Percentiles rank a stretch among this genome's conserved stretches.
phyloP scores from a whole-genome alignment of 257 asterid genomes.

The Solanum chmielewskii region DNA sequence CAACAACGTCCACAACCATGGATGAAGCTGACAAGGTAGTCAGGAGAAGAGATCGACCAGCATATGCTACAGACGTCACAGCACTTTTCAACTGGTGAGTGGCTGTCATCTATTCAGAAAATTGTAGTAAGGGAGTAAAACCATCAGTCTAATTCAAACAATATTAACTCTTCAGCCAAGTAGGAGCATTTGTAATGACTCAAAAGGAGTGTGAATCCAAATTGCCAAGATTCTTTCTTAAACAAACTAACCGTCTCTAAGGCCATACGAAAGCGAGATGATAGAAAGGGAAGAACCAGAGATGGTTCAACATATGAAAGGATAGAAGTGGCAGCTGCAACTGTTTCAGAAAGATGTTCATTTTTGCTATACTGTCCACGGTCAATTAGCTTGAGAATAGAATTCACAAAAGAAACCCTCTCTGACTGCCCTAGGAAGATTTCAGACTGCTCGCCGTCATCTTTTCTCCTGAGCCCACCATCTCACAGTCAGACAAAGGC shows the following conservation, averaged over 20 bases:
- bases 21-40: conserved; percentile 37
- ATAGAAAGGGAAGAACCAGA: conserved; percentile 84
- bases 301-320: conserved; percentile 94
- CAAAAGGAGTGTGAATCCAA: background rate
- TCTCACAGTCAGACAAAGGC: conserved; percentile 3
- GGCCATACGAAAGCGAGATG: conserved; percentile 94
- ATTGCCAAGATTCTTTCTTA: background rate
- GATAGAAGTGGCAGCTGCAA: conserved; percentile 84
- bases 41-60: conserved; percentile 76
- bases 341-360: conserved; percentile 89
- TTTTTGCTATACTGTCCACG: conserved; percentile 99
- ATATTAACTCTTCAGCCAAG: background rate
- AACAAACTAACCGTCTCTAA: conserved; percentile 83
- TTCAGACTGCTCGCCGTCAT: conserved; percentile 36
- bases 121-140: background rate
- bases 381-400: conserved; percentile 76
- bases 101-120: conserved; percentile 76
- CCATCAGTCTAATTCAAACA: conserved; percentile 2
- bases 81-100: conserved; percentile 99
- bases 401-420: conserved; percentile 65
- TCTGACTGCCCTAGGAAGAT: conserved; percentile 53
- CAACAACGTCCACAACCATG: conserved; percentile 27
- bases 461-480: conserved; percentile 55
- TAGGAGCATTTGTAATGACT: background rate
- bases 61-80: conserved; percentile 79